Conservation (phyloP, 768 basidiomycete species). For the Crassisporium funariophilum region DNA sequence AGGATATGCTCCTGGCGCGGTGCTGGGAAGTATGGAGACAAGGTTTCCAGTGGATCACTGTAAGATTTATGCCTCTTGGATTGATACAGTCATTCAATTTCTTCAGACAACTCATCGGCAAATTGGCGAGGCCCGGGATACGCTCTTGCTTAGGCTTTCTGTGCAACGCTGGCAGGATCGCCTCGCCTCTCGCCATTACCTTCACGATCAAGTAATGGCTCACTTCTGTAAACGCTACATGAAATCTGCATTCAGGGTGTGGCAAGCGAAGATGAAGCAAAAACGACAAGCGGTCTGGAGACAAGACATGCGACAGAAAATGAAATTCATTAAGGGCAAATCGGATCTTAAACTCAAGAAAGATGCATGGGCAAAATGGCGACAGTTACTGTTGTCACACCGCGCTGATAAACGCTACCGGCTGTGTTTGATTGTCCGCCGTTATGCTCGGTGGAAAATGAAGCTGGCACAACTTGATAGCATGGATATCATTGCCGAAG, state of each 20-base stretch:
- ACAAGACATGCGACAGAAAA: constrained; percentile 69
- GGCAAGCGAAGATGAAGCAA: constrained; percentile 57
- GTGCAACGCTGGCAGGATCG: constrained; percentile 64
- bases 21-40: constrained; percentile 79
- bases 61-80: constrained; percentile 48
- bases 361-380: constrained; percentile 71
- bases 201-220: constrained; percentile 42
- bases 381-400: constrained; percentile 52
- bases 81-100: constrained; percentile 10
- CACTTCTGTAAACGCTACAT: constrained; percentile 48
- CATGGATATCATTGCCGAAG: constrained; percentile 53
- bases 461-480: constrained; percentile 41
- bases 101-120: constrained; percentile 73
- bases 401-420: constrained; percentile 55
- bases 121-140: constrained; percentile 68
- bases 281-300: constrained; percentile 64
- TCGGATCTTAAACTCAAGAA: constrained; percentile 54
- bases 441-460: constrained; percentile 56
- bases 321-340: constrained; percentile 61
- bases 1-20: constrained; percentile 62
- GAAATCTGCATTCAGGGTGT: constrained; percentile 44
- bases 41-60: constrained; percentile 72
- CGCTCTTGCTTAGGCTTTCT: constrained; percentile 57
- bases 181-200: constrained; percentile 36
- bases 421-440: constrained; percentile 43